Conservation (phyloP, 208 protist species). For the Trypanosoma theileri region DNA sequence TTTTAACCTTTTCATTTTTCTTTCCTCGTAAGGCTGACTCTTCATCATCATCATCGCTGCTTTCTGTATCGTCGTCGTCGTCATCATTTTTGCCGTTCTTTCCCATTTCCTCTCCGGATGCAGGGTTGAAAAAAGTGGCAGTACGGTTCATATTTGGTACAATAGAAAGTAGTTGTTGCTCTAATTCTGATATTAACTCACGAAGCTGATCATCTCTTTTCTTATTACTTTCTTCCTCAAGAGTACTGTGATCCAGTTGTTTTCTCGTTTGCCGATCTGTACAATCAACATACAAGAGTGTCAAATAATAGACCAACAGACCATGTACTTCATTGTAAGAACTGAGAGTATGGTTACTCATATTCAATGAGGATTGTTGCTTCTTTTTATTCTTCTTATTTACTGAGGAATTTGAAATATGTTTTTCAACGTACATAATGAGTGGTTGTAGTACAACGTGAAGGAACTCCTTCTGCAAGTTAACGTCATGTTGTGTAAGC, state of each 20-base stretch:
- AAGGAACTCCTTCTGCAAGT: slow-evolving; percentile 25
- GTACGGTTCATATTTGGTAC: slow-evolving; percentile 10
- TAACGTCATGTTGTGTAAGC: slow-evolving; percentile 13
- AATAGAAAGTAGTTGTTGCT: not conserved
- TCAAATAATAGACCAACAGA: slow-evolving; percentile 19
- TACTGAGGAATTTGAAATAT: not conserved
- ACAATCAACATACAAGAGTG: slow-evolving; percentile 17
- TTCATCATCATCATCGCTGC: slow-evolving; percentile 4
- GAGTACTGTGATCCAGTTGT: not conserved
- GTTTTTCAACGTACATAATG: slow-evolving; percentile 12
- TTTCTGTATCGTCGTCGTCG: slow-evolving; percentile 6
- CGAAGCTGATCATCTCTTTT: not conserved
- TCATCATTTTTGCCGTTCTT: not conserved
- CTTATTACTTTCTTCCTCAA: not conserved
- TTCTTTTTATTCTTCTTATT: slow-evolving; percentile 1
- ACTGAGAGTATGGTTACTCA: too few relatives aligned
- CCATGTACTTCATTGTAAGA: not conserved
- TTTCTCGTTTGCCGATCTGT: not conserved
- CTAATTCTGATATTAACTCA: slow-evolving; percentile 22
- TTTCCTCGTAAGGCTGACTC: not conserved
- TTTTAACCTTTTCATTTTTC: not conserved
- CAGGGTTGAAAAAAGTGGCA: not conserved
- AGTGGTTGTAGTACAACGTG: slow-evolving; percentile 27
- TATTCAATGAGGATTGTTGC: not conserved
- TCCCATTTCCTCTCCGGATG: too few relatives aligned